phyloP scores from a whole-genome alignment of 2,329 filamentous ascomycete species.

The Aspergillus calidoustus region DNA sequence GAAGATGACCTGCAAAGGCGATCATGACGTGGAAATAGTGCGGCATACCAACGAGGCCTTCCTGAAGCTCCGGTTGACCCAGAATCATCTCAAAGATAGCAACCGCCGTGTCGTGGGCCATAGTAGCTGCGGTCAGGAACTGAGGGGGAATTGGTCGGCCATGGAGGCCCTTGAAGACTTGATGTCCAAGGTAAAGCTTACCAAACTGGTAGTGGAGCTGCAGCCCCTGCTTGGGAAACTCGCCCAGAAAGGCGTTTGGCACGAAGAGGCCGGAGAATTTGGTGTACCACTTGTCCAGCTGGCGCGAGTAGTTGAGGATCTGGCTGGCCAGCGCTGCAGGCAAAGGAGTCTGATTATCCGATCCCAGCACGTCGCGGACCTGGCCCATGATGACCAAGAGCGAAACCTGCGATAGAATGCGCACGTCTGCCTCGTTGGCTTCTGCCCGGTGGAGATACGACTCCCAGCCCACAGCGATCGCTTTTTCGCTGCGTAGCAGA shows the following conservation, averaged over 20 bases:
- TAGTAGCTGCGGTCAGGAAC: slow-evolving; percentile 32
- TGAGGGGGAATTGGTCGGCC: slow-evolving; percentile 40
- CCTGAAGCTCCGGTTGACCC: slow-evolving; percentile 41
- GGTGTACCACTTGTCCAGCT: slow-evolving; percentile 36
- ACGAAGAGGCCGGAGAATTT: slow-evolving; percentile 32
- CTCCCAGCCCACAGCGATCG: slow-evolving; percentile 42
- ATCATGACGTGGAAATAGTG: slow-evolving; percentile 52
- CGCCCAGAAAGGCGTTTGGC: slow-evolving; percentile 37
- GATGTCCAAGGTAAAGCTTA: slow-evolving; percentile 53
- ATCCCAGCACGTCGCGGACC: slow-evolving; percentile 39
- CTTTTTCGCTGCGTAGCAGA: slow-evolving; percentile 41
- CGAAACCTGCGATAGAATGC: slow-evolving; percentile 41
- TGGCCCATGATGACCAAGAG: slow-evolving; percentile 43
- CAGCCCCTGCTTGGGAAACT: slow-evolving; percentile 54
- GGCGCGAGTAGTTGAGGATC: slow-evolving; percentile 34
- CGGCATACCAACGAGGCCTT: slow-evolving; percentile 45
- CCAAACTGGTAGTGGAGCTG: slow-evolving; percentile 55
- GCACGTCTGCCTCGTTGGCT: slow-evolving; percentile 38
- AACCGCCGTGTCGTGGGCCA: slow-evolving; percentile 40
- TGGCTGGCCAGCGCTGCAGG: slow-evolving; percentile 31
- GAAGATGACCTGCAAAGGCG: slow-evolving; percentile 47
- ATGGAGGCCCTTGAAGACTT: slow-evolving; percentile 51
- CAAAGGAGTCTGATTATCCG: slow-evolving; percentile 34
- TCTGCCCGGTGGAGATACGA: slow-evolving; percentile 37
- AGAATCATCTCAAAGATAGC: slow-evolving; percentile 46